Conservation (phyloP, 495 filamentous ascomycete genomes). For the Polyplosphaeria fusca region DNA sequence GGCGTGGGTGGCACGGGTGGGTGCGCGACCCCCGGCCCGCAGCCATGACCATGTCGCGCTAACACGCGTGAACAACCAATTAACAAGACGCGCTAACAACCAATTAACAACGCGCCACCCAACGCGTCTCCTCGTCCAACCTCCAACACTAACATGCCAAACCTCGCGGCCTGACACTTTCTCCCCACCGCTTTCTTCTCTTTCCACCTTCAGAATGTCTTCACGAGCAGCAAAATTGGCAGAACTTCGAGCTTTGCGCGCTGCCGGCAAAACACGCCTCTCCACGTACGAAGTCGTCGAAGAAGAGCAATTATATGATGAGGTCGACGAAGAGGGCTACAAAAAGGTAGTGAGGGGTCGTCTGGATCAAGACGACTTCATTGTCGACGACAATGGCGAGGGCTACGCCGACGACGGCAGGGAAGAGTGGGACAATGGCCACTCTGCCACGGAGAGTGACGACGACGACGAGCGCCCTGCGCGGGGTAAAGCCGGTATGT, state of each 20-base stretch:
- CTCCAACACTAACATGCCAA: no score
- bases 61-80: no score
- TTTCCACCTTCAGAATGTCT: constrained; percentile 37
- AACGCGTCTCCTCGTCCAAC: no score
- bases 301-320: constrained; percentile 83
- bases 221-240: constrained; percentile 54
- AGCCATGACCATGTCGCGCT: no score
- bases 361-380: constrained; percentile 92
- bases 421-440: constrained; percentile 89
- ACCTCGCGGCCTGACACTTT: no score
- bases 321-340: constrained; percentile 95
- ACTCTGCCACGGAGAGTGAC: constrained; percentile 63
- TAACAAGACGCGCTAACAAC: no score
- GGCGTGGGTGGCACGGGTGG: background rate
- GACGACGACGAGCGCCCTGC: constrained; percentile 64
- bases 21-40: no score
- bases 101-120: no score
- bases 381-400: constrained; percentile 58
- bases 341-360: constrained; percentile 90
- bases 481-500: constrained; percentile 61
- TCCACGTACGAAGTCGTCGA: constrained; percentile 87
- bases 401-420: constrained; percentile 91
- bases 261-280: constrained; percentile 84
- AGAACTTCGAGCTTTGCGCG: constrained; percentile 78
- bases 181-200: no score